Percentiles rank a stretch among this genome's conserved stretches.
Evolutionary conservation across 2,329 filamentous ascomycete genomes (phyloP).

Genomic region (Knoxdaviesia proteae): DNA sequence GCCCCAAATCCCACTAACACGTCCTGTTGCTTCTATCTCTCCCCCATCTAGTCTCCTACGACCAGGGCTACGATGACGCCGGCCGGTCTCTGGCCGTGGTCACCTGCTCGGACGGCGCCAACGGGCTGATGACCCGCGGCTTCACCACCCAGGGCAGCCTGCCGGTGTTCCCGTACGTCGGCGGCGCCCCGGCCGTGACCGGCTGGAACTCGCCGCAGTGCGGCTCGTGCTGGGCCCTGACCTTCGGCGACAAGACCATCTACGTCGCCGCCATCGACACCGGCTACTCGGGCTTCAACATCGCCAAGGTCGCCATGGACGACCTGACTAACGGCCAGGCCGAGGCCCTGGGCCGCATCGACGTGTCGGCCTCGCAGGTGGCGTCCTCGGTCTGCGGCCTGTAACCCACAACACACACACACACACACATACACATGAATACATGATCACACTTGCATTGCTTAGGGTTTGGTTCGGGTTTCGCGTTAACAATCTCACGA

Average conservation of each 20-base stretch:
- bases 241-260: slow-evolving; percentile 28
- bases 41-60: slow-evolving; percentile 38
- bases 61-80: slow-evolving; percentile 46
- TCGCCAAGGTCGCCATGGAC: slow-evolving; percentile 35
- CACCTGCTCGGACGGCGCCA: slow-evolving; percentile 45
- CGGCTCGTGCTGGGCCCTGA: slow-evolving; percentile 36
- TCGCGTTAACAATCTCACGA: no score
- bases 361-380: slow-evolving; percentile 25
- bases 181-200: slow-evolving; percentile 26
- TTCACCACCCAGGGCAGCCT: slow-evolving; percentile 33
- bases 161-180: slow-evolving; percentile 31
- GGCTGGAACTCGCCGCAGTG: slow-evolving; percentile 37
- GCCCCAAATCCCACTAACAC: not conserved
- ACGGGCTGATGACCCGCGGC: slow-evolving; percentile 41
- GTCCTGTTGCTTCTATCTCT: slow-evolving; percentile 4
- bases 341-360: slow-evolving; percentile 26
- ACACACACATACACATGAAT: no score
- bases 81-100: slow-evolving; percentile 32
- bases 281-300: slow-evolving; percentile 28
- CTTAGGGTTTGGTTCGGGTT: no score
- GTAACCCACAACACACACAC: slow-evolving; percentile 5
- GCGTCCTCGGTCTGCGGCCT: slow-evolving; percentile 21
- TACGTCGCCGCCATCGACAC: slow-evolving; percentile 36
- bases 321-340: slow-evolving; percentile 30
- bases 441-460: no score